Conservation (phyloP, 73 alveolate species). For the Blepharisma stoltei region DNA sequence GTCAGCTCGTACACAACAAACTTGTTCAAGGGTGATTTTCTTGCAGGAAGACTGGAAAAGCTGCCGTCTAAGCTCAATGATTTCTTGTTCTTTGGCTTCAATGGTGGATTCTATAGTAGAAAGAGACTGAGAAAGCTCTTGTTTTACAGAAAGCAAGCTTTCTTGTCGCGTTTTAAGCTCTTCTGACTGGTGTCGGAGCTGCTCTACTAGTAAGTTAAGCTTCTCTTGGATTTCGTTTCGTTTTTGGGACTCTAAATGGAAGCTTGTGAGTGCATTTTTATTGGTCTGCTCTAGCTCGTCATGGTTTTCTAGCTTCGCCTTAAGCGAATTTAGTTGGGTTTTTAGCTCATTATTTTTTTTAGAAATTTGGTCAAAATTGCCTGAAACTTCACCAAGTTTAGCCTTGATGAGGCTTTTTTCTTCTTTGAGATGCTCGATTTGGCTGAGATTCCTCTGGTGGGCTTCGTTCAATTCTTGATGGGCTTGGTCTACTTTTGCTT, state of each 20-base stretch:
- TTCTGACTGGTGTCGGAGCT: not conserved
- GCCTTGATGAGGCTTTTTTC: not conserved
- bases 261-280: not conserved
- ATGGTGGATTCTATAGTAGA: not conserved
- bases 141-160: not conserved
- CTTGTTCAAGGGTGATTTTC: constrained; percentile 1
- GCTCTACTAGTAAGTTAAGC: not conserved
- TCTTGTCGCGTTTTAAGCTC: not conserved
- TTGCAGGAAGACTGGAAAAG: not conserved
- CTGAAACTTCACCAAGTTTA: not conserved
- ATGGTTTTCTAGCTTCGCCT: not conserved
- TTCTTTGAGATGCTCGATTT: not conserved
- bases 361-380: not conserved
- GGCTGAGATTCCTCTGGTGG: not conserved
- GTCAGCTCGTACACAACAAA: constrained; percentile 18
- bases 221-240: not conserved
- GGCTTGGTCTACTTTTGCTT: not conserved
- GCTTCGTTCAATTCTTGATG: constrained; percentile 4
- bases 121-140: not conserved
- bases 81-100: not conserved
- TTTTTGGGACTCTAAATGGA: not conserved
- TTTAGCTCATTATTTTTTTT: not conserved
- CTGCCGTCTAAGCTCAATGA: not conserved
- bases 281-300: not conserved
- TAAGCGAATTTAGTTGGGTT: not conserved